A percentile compares a stretch with the other conserved stretches of the same genome.
These are phyloP conservation scores for Neophaeococcomyces aloes DNA, from an alignment of 2,329 filamentous ascomycete species.

Conservation along the genomic window DNA sequence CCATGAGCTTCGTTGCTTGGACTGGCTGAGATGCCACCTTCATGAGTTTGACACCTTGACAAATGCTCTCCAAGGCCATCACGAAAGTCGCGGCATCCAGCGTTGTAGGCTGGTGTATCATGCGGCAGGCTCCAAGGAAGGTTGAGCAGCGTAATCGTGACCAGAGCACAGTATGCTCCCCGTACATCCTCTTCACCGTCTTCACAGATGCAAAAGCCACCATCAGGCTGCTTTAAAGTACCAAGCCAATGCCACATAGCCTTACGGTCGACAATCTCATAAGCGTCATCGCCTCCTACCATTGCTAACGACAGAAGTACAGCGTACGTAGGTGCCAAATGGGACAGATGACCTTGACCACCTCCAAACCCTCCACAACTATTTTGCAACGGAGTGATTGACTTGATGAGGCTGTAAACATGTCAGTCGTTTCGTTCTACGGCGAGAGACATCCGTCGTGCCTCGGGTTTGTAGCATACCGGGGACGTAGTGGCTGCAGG, in stretches of 20 bases:
- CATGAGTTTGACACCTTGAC: constrained; percentile 66
- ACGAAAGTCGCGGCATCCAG: constrained; percentile 55
- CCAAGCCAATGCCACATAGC: constrained; percentile 88
- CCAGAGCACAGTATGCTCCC: constrained; percentile 83
- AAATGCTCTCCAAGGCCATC: constrained; percentile 71
- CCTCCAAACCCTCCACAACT: constrained; percentile 76
- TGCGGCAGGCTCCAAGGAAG: constrained; percentile 68
- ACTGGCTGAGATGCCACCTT: constrained; percentile 81
- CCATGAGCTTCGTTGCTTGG: constrained; percentile 89
- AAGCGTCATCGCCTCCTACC: constrained; percentile 63
- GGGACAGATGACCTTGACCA: constrained; percentile 80
- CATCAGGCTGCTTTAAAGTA: constrained; percentile 71
- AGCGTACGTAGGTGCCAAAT: constrained; percentile 83
- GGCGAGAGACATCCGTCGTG: not conserved
- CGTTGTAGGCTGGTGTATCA: constrained; percentile 55
- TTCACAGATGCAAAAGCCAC: constrained; percentile 77
- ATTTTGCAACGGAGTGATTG: constrained; percentile 74
- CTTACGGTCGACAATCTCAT: constrained; percentile 67
- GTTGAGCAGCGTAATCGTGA: constrained; percentile 71
- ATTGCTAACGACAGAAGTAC: constrained; percentile 66
- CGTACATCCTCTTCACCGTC: constrained; percentile 89
- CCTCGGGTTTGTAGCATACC: constrained; percentile 26
- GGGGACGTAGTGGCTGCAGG: constrained; percentile 51
- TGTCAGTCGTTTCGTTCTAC: not conserved
- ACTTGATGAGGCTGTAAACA: constrained; percentile 50